These are phyloP conservation scores for Myxozyma melibiosi DNA, from an alignment of 805 yeast species.

Conservation along the genomic window DNA sequence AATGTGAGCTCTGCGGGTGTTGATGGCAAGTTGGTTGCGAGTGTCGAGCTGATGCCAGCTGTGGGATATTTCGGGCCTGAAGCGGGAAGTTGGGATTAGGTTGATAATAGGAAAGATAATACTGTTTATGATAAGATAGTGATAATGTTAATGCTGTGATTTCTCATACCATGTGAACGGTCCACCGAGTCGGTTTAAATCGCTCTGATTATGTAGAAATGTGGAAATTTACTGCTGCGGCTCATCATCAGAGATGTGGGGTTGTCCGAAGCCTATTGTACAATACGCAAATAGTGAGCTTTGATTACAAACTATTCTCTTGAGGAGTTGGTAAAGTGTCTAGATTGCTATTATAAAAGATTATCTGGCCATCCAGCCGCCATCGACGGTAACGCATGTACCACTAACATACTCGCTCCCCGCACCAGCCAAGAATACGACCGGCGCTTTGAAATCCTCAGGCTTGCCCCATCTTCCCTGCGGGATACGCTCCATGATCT, in stretches of 20 bases:
- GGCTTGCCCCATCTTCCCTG: slow-evolving; percentile 51
- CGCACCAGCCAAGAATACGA: slow-evolving; percentile 50
- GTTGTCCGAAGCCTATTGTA: too few relatives aligned
- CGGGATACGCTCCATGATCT: slow-evolving; percentile 48
- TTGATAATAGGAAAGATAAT: too few relatives aligned
- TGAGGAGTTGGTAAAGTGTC: too few relatives aligned
- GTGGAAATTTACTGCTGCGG: too few relatives aligned
- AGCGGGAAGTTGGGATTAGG: slow-evolving; percentile 17
- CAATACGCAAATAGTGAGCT: too few relatives aligned
- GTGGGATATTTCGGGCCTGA: slow-evolving; percentile 19
- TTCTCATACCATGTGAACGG: too few relatives aligned
- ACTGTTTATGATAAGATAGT: too few relatives aligned
- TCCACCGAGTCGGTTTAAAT: too few relatives aligned
- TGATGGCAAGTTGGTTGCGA: slow-evolving; percentile 21
- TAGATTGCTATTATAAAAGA: background rate
- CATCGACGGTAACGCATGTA: slow-evolving; percentile 55
- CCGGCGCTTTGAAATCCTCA: slow-evolving; percentile 52
- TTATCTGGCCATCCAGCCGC: slow-evolving; percentile 52
- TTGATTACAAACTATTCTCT: too few relatives aligned
- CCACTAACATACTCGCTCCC: slow-evolving; percentile 58
- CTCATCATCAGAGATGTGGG: too few relatives aligned
- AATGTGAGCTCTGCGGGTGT: slow-evolving; percentile 30
- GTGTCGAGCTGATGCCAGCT: slow-evolving; percentile 6
- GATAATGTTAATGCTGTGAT: too few relatives aligned
- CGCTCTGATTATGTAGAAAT: too few relatives aligned